phyloP scores from a whole-genome alignment of 257 asterid genomes.

The Przewalskia tangutica region DNA sequence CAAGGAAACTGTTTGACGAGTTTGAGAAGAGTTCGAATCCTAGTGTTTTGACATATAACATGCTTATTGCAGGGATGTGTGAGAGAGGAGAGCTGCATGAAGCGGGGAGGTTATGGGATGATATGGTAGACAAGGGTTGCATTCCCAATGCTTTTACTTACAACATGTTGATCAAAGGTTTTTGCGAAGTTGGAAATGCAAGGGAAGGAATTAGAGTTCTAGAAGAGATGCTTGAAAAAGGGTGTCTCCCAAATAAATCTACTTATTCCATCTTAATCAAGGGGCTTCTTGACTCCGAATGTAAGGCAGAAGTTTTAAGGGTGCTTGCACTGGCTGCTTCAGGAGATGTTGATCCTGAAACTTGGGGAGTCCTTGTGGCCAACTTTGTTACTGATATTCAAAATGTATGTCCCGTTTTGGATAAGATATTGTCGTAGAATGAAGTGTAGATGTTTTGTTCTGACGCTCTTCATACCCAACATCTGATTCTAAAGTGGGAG shows the following conservation, averaged over 20 bases:
- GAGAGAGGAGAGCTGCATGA: conserved; percentile 71
- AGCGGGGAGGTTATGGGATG: conserved; percentile 93
- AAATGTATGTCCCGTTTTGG: conserved; percentile 11
- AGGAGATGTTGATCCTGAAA: conserved; percentile 19
- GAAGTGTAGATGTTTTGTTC: background rate
- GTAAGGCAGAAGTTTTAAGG: conserved; percentile 26
- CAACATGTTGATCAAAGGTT: conserved; percentile 59
- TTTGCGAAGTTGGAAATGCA: conserved; percentile 57
- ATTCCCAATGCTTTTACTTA: conserved; percentile 74
- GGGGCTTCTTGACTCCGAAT: conserved; percentile 39
- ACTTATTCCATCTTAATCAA: conserved; percentile 52
- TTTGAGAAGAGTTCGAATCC: conserved; percentile 71
- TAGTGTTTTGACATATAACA: conserved; percentile 65
- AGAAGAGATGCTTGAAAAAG: conserved; percentile 73
- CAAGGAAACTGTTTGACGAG: conserved; percentile 69
- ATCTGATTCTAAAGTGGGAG: background rate
- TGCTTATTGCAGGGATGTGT: conserved; percentile 82
- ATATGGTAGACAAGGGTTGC: conserved; percentile 71
- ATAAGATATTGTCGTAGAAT: conserved; percentile 11
- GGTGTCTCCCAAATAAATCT: conserved; percentile 46
- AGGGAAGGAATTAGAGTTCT: conserved; percentile 55
- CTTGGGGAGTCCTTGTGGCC: conserved; percentile 33
- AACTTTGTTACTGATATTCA: conserved; percentile 17
- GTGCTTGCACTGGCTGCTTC: conserved; percentile 43
- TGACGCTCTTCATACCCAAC: background rate